Evolutionary conservation across 495 filamentous ascomycete genomes (phyloP).

Genomic region (Trichoderma asperelloides): DNA sequence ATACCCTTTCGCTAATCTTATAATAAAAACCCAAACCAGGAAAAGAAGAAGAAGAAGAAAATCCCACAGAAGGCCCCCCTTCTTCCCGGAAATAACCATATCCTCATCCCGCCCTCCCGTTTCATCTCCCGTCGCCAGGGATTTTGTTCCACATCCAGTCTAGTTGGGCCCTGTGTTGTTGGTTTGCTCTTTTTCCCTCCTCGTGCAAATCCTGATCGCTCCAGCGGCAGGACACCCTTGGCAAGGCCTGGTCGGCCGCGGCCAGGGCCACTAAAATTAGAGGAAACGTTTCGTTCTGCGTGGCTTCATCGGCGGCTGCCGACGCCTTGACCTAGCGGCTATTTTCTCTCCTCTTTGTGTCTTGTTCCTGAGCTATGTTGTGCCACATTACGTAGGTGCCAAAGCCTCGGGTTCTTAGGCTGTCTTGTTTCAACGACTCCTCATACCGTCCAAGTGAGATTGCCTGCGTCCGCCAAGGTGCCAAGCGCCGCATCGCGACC

Average conservation of each 20-base stretch:
- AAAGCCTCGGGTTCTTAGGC: not conserved
- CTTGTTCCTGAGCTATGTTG: not conserved
- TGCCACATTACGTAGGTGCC: not conserved
- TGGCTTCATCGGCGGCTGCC: not conserved
- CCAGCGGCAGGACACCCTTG: not conserved
- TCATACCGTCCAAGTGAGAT: not conserved
- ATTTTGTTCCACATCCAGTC: not conserved
- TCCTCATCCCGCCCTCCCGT: not conserved
- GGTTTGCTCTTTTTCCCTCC: too few species aligned
- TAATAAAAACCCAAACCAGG: not conserved
- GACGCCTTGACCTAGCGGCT: too few species aligned
- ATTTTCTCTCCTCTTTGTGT: not conserved
- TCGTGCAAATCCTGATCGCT: not conserved
- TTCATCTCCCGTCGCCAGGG: not conserved
- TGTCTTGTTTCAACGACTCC: not conserved
- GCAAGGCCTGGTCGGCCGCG: not conserved
- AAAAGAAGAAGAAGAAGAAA: not conserved
- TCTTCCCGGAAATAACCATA: not conserved
- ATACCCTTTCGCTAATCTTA: not conserved
- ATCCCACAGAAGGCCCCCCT: not conserved
- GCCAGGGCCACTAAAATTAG: not conserved
- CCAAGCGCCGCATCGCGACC: not conserved
- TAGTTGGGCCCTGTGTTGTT: not conserved
- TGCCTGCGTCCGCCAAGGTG: too few species aligned
- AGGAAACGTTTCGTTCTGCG: not conserved